Percentiles rank a stretch among this genome's conserved stretches.
Conservation (phyloP, 352 stramenopile species). For the Elongisporangium anandrum region DNA sequence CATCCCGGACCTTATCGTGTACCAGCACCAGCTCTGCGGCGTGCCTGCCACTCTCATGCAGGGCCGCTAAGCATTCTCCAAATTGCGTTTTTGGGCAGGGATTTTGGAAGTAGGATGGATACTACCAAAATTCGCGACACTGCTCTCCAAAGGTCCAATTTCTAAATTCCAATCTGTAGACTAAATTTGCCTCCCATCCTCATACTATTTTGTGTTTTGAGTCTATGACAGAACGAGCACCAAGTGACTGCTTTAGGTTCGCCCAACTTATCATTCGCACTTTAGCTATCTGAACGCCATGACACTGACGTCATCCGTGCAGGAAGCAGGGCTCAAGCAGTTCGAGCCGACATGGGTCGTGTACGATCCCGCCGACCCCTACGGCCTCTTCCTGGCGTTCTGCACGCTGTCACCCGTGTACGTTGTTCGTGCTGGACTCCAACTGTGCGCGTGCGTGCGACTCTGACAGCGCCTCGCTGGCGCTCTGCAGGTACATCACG, state of each 20-base stretch:
- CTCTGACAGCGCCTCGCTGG: background rate
- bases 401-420: conserved; percentile 52
- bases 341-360: conserved; percentile 56
- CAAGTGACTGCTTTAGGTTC: background rate
- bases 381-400: conserved; percentile 39
- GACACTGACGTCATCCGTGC: conserved; percentile 4
- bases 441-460: background rate
- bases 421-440: background rate
- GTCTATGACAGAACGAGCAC: background rate
- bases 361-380: conserved; percentile 41
- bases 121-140: background rate
- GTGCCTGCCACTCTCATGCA: conserved; percentile 5
- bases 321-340: conserved; percentile 23
- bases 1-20: conserved; percentile 76
- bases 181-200: background rate
- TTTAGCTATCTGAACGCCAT: background rate
- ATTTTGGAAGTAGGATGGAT: background rate
- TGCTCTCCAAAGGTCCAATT: background rate
- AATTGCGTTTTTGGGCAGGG: background rate
- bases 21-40: conserved; percentile 59
- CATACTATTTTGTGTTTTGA: background rate
- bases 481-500: conserved; percentile 46
- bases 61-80: background rate
- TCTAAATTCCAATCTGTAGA: background rate
- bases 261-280: background rate